Evolutionary conservation across 768 basidiomycete genomes (phyloP), one percentile per base, ranked within the genome.

Genomic region (Cystobasidium ongulense): DNA sequence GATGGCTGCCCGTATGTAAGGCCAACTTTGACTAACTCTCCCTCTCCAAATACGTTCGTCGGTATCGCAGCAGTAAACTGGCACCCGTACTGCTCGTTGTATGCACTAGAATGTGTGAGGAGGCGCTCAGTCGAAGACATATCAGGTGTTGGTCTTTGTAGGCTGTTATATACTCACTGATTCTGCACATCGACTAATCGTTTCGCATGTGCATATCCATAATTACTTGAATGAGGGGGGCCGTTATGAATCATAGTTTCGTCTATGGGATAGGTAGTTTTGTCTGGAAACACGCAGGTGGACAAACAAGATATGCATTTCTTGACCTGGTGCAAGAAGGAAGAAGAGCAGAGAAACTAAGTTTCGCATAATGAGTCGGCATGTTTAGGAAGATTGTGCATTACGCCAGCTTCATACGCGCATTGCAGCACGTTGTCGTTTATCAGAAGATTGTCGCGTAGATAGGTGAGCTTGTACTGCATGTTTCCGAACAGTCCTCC

Each of bases 1-100:
- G 27, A 25, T 18, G 65, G 11, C 36, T 2, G 35, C 29, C 29
- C 31, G 53, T 25, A 1, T 39, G 41, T 10, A 27, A 27, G 52
- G 31, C 53, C 43, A 36, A 59, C 11, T 53, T 31, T 4, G 2
- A 71, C 68, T 71, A 21, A 71, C 68, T 71, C 68, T 54, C 68
- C 68, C 39, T 71, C 68, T 17, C 94, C 94, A 79, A 97, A 97
- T n/a, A 97, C 88, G 80, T 94, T 96, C 13, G 95, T 97, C 0
- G 95, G 94, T 79, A 98, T 98, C 17, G 93, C 92, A 50, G 92
- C 91, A 2, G 93, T 96, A 80, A 96, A 97, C 82, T 91, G 92
- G 83, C 88, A 88, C 23, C 93, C 94, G 78, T 89, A 95, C 81
- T 97, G 89, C 77, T 95, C 92, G 82, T 93, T 89, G 85, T 97